Conservation (phyloP, 345 rosid genomes). For the Eucalyptus tenuipes region DNA sequence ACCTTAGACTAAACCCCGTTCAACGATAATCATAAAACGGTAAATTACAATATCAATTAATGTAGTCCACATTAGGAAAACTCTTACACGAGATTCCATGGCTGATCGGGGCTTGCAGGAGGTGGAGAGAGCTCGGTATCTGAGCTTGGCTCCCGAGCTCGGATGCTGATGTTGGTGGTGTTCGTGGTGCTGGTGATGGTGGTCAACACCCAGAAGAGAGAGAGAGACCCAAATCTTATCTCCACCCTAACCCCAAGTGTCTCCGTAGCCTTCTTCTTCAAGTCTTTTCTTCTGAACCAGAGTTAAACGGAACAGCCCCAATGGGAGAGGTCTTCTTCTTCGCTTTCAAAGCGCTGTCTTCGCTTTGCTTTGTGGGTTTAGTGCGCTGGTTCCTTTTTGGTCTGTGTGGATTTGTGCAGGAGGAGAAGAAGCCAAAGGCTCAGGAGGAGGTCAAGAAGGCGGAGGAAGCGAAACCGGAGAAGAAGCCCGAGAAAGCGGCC, state of each 20-base stretch:
- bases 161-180: background rate
- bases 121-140: no score
- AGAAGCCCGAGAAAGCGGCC: constrained; percentile 12
- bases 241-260: background rate
- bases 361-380: background rate
- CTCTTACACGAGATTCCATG: no score
- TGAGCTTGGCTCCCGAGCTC: no score
- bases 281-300: background rate
- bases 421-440: background rate
- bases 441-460: constrained; percentile 49
- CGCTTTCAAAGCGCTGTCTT: background rate
- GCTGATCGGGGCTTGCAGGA: no score
- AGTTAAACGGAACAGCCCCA: background rate
- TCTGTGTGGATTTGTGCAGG: background rate
- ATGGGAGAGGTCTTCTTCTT: constrained; percentile 53
- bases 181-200: background rate
- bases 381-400: background rate
- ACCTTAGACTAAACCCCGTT: no score
- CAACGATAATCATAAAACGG: no score
- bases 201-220: background rate
- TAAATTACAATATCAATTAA: no score
- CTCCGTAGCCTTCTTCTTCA: background rate
- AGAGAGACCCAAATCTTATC: background rate
- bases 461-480: constrained; percentile 19
- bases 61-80: no score